Percentiles rank a stretch among this genome's conserved stretches.
Evolutionary conservation across 163 green algal species (phyloP).

Genomic region (Chlamydomonas reinhardtii): DNA sequence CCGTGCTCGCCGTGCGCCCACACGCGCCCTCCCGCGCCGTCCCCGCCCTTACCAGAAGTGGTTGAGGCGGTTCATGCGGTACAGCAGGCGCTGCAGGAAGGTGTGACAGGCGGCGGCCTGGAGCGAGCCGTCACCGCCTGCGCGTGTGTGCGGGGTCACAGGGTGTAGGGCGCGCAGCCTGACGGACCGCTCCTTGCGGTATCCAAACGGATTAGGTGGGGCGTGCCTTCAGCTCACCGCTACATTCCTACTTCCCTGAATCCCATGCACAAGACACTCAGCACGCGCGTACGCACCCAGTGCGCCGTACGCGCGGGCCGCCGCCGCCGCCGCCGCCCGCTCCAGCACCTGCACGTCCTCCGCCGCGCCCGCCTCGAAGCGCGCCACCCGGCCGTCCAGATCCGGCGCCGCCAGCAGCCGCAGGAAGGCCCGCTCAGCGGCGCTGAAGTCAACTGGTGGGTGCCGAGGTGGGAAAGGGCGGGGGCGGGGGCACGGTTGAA

Average conservation of each 20-base stretch:
- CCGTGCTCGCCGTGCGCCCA: too few relatives aligned
- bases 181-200: too few relatives aligned
- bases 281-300: neutral
- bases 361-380: neutral
- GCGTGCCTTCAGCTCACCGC: neutral
- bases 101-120: slow-evolving; percentile 45
- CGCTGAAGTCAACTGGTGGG: neutral
- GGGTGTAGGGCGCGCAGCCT: too few relatives aligned
- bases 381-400: slow-evolving; percentile 35
- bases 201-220: too few relatives aligned
- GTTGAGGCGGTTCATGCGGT: slow-evolving; percentile 74
- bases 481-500: too few relatives aligned
- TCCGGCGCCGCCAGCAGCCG: slow-evolving; percentile 44
- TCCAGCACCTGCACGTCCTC: slow-evolving; percentile 7
- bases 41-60: slow-evolving; percentile 72
- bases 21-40: neutral
- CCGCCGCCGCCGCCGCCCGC: slow-evolving; percentile 24
- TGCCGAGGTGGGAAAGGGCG: too few relatives aligned
- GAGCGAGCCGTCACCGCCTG: slow-evolving; percentile 11
- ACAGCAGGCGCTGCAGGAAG: slow-evolving; percentile 74
- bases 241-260: neutral
- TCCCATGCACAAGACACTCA: neutral
- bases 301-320: neutral
- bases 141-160: too few relatives aligned
- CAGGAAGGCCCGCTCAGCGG: slow-evolving; percentile 35